Base-by-base conservation (phyloP, 1,284 basidiomycete genomes). In the Inonotus hispidus region DNA sequence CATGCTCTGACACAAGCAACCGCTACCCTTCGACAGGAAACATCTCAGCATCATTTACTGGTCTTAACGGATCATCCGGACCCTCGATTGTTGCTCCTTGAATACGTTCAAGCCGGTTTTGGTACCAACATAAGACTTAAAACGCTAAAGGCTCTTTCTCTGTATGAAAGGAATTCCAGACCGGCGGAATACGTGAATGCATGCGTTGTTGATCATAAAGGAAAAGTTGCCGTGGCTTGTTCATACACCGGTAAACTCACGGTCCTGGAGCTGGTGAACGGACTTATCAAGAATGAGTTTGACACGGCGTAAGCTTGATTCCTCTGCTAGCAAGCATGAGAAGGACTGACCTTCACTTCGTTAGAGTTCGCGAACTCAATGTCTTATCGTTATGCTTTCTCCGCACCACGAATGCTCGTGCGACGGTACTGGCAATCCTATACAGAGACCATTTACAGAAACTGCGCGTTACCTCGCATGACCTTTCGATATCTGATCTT, bases 281-380 rank as follows among this genome's bases (percentile, higher is more conserved):
- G 85, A 13, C 71, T 73, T 49, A 78, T 82, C 38, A 73, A 76
- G n/a, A 69, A 72, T 5, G 80, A 87, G 38, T 84, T 83, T 63
- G 88, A 92, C 68, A 77, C 80, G 61, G 78, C 81, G 90, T 91
- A 68, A 67, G 87, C 32, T 77, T 58, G 57, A 8, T 29, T 23
- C 56, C 19, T 59, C 27, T 55, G 66, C 11, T 10, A n/a, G 7
- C n/a, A 13, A 13, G 21, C 46, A 11, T 38, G 14, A 21, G 2
- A 13, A 23, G 21, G 53, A 39, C 46, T 16, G 32, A 41, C 29
- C 54, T 5, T 43, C 7, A 37, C 61, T 54, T 62, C 56, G 13
- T 8, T 65, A 94, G 92, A 57, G 70, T 93, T 41, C 81, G 84
- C 5, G 92, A 95, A 68, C 74, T 90, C 60, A 92, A 87, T 66